Percentiles rank a stretch among this genome's conserved stretches.
phyloP scores from a whole-genome alignment of 2,329 filamentous ascomycete genomes.

The Aureobasidium subglaciale region DNA sequence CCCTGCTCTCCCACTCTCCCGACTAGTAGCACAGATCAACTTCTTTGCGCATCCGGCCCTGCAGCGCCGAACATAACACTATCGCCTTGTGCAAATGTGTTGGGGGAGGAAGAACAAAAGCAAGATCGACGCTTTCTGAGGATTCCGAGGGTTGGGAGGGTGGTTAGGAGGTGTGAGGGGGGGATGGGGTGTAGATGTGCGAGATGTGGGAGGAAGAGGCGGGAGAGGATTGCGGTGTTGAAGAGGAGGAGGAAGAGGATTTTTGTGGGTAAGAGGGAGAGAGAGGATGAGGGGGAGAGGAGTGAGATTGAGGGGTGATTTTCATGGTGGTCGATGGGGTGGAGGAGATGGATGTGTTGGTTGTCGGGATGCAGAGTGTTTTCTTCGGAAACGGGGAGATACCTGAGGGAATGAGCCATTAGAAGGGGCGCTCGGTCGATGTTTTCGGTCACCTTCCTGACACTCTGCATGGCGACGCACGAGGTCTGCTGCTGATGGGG shows the following conservation, averaged over 20 bases:
- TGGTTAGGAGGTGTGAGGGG: not conserved
- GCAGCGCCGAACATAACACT: not conserved
- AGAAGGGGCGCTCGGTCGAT: no score
- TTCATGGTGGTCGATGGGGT: not conserved
- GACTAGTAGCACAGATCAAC: not conserved
- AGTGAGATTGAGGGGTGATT: slow-evolving; percentile 2
- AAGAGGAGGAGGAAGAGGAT: slow-evolving; percentile 3
- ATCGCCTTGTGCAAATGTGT: not conserved
- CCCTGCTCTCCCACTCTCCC: no score
- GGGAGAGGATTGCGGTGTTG: not conserved
- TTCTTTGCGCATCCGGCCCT: not conserved
- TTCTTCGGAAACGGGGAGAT: no score
- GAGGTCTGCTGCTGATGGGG: no score
- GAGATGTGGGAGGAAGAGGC: not conserved
- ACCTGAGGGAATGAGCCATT: no score
- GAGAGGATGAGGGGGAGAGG: not conserved
- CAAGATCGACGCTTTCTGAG: not conserved
- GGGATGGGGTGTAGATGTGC: not conserved
- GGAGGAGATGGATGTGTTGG: not conserved
- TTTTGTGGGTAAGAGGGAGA: not conserved
- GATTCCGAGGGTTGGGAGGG: not conserved
- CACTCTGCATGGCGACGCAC: no score
- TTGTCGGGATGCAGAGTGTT: not conserved
- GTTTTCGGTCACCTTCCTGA: no score
- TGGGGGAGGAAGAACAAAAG: not conserved